phyloP scores from a whole-genome alignment of 352 stramenopile genomes.

The Hyaloperonospora arabidopsidis region DNA sequence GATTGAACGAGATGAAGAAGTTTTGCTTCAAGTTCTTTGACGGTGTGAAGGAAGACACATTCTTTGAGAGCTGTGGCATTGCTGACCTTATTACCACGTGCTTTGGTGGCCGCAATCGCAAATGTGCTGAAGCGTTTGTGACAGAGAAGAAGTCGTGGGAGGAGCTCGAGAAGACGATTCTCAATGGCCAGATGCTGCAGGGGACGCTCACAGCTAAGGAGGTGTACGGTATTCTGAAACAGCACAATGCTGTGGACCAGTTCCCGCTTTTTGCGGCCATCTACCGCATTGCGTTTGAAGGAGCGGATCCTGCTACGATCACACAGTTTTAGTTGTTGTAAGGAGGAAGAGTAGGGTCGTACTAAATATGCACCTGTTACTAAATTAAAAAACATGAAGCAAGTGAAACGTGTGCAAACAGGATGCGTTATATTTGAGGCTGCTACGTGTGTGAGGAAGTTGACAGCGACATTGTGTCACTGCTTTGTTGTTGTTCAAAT shows the following conservation, averaged over 20 bases:
- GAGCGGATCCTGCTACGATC: constrained; percentile 77
- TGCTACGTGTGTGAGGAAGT: too few relatives aligned
- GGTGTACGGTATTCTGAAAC: constrained; percentile 88
- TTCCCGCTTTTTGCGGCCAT: constrained; percentile 90
- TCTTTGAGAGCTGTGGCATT: constrained; percentile 95
- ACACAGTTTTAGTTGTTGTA: constrained; percentile 33
- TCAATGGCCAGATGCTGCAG: constrained; percentile 98
- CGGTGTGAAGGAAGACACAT: constrained; percentile 89
- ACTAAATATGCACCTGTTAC: not conserved
- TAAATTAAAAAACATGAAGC: too few relatives aligned
- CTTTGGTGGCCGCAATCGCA: constrained; percentile 95
- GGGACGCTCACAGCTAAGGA: constrained; percentile 91
- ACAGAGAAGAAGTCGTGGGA: constrained; percentile 75
- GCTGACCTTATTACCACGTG: constrained; percentile 98
- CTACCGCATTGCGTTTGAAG: constrained; percentile 91
- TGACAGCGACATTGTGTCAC: too few relatives aligned
- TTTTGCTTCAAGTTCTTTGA: constrained; percentile 92
- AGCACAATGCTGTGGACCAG: constrained; percentile 61
- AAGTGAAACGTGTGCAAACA: too few relatives aligned
- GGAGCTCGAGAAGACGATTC: constrained; percentile 88
- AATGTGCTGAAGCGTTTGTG: constrained; percentile 93
- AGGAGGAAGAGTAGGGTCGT: not conserved
- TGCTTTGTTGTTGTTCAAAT: too few relatives aligned
- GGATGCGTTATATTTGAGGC: too few relatives aligned
- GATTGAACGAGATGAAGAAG: constrained; percentile 93